Base-by-base conservation (phyloP, 169 alveolate genomes). In the Plasmodium malariae region DNA sequence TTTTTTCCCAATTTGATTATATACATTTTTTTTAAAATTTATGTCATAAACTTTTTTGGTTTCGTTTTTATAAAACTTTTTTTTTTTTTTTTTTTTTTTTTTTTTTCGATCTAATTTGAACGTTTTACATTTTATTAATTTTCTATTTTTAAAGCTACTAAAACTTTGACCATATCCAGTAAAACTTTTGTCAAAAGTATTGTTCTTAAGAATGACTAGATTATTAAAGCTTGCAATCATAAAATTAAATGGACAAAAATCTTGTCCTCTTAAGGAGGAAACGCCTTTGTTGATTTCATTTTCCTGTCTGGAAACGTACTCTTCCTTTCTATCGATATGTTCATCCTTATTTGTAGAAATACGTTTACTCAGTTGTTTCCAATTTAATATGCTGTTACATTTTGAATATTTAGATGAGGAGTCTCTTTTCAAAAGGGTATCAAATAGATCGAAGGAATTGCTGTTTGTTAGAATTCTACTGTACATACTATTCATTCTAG, bases 91-190 rank as follows among this genome's bases (percentile, higher is more conserved):
- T 6, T 57, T 57, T 57, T 28, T 21, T 68, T 68, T 21, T 40
- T 68, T 12, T n/a, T n/a, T n/a, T n/a, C n/a, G n/a, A n/a, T 68
- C 78, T 9, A 45, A 5, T 68, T 68, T 68, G 40, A 68, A 68
- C 11, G 60, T n/a, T 68, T 68, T 68, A 5, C 63, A 14, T 26
- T 45, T 37, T 68, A 68, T 45, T 24, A 21, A 68, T 68, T 68
- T 68, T 21, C 28, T 21, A 17, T 57, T 21, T 57, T 57, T 57
- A 28, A 57, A 57, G 2, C 32, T 55, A n/a, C n/a, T n/a, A n/a
- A n/a, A n/a, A n/a, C n/a, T n/a, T n/a, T n/a, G n/a, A n/a, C n/a
- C n/a, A n/a, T n/a, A n/a, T n/a, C n/a, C n/a, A n/a, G n/a, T n/a
- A n/a, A n/a, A n/a, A n/a, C n/a, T n/a, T n/a, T n/a, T n/a, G n/a